Base-by-base conservation (phyloP, 129 eudicot genomes). In the Rutidosis leptorrhynchoides region DNA sequence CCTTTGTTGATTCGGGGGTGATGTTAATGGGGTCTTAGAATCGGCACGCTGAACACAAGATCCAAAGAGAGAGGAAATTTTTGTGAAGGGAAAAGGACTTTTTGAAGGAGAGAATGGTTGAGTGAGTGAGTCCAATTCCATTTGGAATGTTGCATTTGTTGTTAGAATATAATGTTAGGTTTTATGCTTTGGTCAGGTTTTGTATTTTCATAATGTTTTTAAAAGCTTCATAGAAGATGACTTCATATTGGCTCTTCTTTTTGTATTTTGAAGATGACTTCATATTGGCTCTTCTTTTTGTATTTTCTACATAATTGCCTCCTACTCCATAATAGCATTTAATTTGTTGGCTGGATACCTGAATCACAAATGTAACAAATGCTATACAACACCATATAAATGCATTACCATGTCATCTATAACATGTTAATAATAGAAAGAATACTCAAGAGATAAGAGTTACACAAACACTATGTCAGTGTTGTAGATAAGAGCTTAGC, bases 121-220 rank as follows among this genome's bases (percentile, higher is more conserved):
- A 67, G 56, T 22, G 30, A 23, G 56, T 68, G 42, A 58, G 74
- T 30, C 74, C 82, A 83, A 80, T 37, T 2, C 37, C 62, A 54
- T 71, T 76, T 83, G 88, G 85, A 80, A 62, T 45, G 51, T 64
- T 77, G 76, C 51, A 66, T 66, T 49, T 77, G 68, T 35, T 29
- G 72, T 79, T n/a, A n/a, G n/a, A 74, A 77, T 83, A 67, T 77
- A 27, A 58, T 74, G 75, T 71, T 65, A 77, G 77, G 81, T 70
- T 74, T 74, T 76, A 80, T 76, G 72, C 67, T 68, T 14, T 54
- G 66, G 58, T 74, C 66, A 65, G 33, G 58, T 58, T 43, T 62
- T 58, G 66, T 45, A 23, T 23, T 58, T 66, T 52, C 37, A 1
- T 56, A 72, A 68, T 42, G 60, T 23, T 58, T 74, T 74, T n/a